phyloP scores from a whole-genome alignment of 495 filamentous ascomycete species.

The Hypoxylon lienhwacheense region DNA sequence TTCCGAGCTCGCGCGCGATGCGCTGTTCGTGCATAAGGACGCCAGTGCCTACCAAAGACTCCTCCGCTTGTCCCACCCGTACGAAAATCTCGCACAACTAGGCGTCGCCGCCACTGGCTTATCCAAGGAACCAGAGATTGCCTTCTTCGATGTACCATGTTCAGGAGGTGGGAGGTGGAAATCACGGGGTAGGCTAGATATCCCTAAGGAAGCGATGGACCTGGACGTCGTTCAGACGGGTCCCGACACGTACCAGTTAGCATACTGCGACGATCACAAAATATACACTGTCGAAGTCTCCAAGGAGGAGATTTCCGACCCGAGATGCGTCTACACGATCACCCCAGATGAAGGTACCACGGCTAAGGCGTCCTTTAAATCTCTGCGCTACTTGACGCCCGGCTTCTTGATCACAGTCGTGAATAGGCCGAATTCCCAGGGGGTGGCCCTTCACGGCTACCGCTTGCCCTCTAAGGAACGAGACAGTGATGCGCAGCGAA shows the following conservation, averaged over 20 bases:
- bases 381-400: slow-evolving; percentile 74
- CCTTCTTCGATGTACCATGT: slow-evolving; percentile 70
- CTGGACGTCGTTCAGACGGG: slow-evolving; percentile 69
- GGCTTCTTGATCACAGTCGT: slow-evolving; percentile 70
- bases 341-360: slow-evolving; percentile 56
- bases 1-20: slow-evolving; percentile 57
- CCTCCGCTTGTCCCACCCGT: slow-evolving; percentile 67
- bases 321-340: slow-evolving; percentile 62
- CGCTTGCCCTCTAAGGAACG: slow-evolving; percentile 47
- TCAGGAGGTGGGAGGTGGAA: slow-evolving; percentile 58
- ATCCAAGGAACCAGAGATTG: slow-evolving; percentile 70
- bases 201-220: slow-evolving; percentile 76
- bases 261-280: slow-evolving; percentile 79
- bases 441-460: slow-evolving; percentile 56
- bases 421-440: slow-evolving; percentile 51
- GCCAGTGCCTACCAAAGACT: slow-evolving; percentile 79
- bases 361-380: slow-evolving; percentile 59
- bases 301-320: slow-evolving; percentile 56
- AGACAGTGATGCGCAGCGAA: slow-evolving; percentile 47
- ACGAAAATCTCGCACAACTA: slow-evolving; percentile 58
- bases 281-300: slow-evolving; percentile 61
- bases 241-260: slow-evolving; percentile 64
- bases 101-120: slow-evolving; percentile 76
- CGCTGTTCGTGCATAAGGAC: slow-evolving; percentile 64
- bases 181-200: slow-evolving; percentile 66